phyloP scores from a whole-genome alignment of 371 early-diverging fungal genomes.

The Mortierella sp. region DNA sequence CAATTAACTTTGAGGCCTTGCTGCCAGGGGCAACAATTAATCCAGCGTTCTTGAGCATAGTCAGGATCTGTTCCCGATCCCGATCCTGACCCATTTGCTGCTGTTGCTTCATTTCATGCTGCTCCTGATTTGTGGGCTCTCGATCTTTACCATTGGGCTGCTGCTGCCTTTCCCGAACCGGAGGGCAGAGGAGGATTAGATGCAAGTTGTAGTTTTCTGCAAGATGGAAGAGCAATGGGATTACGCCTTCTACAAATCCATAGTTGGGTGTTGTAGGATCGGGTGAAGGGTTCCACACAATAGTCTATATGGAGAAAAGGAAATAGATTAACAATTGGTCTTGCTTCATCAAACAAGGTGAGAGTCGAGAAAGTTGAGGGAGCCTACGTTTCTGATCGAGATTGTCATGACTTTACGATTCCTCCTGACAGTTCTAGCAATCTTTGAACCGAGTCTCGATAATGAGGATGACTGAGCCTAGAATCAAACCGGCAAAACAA shows the following conservation, averaged over 20 bases:
- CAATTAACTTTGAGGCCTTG: constrained; percentile 56
- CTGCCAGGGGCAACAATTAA: constrained; percentile 41
- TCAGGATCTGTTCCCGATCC: constrained; percentile 62
- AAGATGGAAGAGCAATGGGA: constrained; percentile 58
- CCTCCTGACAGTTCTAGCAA: constrained; percentile 51
- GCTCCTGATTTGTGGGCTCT: constrained; percentile 38
- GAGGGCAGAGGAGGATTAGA: constrained; percentile 60
- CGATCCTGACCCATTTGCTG: constrained; percentile 55
- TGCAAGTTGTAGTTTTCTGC: constrained; percentile 61
- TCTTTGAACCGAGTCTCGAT: constrained; percentile 55
- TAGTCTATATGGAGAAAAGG: constrained; percentile 47
- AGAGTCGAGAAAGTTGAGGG: not conserved
- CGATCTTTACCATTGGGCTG: constrained; percentile 33
- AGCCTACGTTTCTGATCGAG: constrained; percentile 52
- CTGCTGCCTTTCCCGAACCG: constrained; percentile 17
- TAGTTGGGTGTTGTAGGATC: constrained; percentile 68
- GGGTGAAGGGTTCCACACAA: constrained; percentile 72
- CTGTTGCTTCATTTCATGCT: constrained; percentile 32
- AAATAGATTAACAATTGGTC: not conserved
- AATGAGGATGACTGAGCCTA: constrained; percentile 49
- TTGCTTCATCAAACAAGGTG: not conserved
- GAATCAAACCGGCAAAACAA: not conserved
- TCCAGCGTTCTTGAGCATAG: constrained; percentile 61
- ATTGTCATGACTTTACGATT: constrained; percentile 57
- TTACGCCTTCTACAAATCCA: constrained; percentile 64